Base-by-base conservation (phyloP, 129 eudicot species). In the Saposhnikovia divaricata region DNA sequence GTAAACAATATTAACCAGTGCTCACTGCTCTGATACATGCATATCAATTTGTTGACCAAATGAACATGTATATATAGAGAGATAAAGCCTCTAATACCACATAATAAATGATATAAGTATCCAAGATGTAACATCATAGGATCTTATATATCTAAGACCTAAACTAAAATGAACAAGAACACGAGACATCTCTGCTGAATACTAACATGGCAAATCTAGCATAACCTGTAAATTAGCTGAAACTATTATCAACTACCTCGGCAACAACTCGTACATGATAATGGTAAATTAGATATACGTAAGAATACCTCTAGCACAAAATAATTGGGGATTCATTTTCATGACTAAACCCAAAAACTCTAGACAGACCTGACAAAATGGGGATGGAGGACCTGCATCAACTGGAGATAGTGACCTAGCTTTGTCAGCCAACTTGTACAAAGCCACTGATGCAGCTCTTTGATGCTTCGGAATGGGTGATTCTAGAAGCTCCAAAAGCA, bases 371-470 rank as follows among this genome's bases (percentile, higher is more conserved):
- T 95, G 97, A 78, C 89, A 90, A 68, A 84, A 77, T 47, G 98
- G 97, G 81, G 96, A 86, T 68, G 96, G 91, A 11, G 97, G 98
- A 79, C 90, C 96, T 40, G 89, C 91, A 83, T 91, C 97, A 68
- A 87, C 79, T 9, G 96, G 91, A 85, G 92, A 89, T 78, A 85
- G 85, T 66, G 90, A 76, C 73, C 83, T 82, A 53, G 90, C 89
- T 82, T 94, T 95, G 51, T 81, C 90, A 61, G 96, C 92, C 88
- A 95, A 81, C 77, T 83, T 92, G 86, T 81, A 85, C 82, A 95
- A 85, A 78, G 96, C 99, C 76, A 84, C 80, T 66, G 93, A 85
- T 43, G 89, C 84, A 80, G 87, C 97, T 82, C 75, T 77, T 80
- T 89, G 90, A 76, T 89, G 88, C 81, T 92, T 95, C 31, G 78